Percentiles rank a stretch among this genome's conserved stretches.
Conservation (phyloP, 768 basidiomycete species). For the Mycena alexandri region DNA sequence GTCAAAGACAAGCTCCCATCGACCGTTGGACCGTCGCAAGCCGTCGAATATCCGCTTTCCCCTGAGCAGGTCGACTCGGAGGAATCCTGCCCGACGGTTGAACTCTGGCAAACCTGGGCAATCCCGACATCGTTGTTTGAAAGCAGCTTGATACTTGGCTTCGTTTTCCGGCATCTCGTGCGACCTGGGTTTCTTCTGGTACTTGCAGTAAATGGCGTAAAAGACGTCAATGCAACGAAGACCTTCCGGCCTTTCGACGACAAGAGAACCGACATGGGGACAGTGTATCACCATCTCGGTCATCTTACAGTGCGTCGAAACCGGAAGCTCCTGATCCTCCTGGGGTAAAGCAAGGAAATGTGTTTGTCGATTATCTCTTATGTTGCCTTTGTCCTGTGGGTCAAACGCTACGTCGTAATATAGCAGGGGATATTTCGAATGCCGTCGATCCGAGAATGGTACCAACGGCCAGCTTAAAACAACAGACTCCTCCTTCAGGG, state of each 20-base stretch:
- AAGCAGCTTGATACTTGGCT: conserved; percentile 54
- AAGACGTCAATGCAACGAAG: conserved; percentile 72
- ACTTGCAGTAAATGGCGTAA: conserved; percentile 66
- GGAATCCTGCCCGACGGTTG: conserved; percentile 60
- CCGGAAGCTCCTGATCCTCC: conserved; percentile 57
- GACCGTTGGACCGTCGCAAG: conserved; percentile 52
- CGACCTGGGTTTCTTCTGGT: conserved; percentile 51
- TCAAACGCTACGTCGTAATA: conserved; percentile 38
- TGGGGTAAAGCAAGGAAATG: conserved; percentile 46
- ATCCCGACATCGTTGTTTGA: conserved; percentile 61
- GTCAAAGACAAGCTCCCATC: conserved; percentile 34
- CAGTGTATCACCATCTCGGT: conserved; percentile 66
- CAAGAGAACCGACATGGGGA: conserved; percentile 51
- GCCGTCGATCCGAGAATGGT: conserved; percentile 26
- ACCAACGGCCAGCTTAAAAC: conserved; percentile 36
- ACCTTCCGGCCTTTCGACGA: conserved; percentile 57
- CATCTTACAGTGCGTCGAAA: conserved; percentile 56
- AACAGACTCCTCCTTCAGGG: conserved; percentile 36
- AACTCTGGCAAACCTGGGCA: conserved; percentile 55
- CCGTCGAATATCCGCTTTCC: conserved; percentile 69
- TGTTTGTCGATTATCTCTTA: conserved; percentile 33
- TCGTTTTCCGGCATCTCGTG: conserved; percentile 38
- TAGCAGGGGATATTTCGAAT: conserved; percentile 32
- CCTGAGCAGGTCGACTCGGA: conserved; percentile 67
- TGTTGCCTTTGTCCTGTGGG: conserved; percentile 26